These are phyloP conservation scores for Tulasnella sp. DNA, from an alignment of 768 basidiomycete genomes.

Conservation along the genomic window DNA sequence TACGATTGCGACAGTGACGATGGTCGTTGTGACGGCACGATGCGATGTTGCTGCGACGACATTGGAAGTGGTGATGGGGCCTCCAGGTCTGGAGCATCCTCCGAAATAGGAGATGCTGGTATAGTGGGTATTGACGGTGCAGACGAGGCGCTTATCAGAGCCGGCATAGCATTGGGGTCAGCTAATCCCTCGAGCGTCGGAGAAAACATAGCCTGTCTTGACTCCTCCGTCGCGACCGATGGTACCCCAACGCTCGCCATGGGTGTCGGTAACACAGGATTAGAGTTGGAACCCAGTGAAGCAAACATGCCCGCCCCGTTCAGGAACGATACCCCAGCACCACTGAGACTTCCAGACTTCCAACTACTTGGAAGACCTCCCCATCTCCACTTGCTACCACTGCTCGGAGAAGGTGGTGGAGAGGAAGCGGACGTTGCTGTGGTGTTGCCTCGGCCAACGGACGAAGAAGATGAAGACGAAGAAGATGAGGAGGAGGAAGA, in stretches of 20 bases:
- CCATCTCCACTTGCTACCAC: conserved; percentile 7
- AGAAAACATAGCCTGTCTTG: background rate
- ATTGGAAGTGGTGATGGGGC: background rate
- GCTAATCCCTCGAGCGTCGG: background rate
- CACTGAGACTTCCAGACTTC: conserved; percentile 13
- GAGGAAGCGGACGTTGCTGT: background rate
- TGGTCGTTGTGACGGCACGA: conserved; percentile 11
- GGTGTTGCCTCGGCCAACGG: no score
- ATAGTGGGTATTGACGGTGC: no score
- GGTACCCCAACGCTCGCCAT: background rate
- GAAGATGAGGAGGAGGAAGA: no score
- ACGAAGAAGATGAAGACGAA: no score
- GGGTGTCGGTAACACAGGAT: background rate
- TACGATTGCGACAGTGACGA: conserved; percentile 11
- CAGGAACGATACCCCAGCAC: conserved; percentile 12
- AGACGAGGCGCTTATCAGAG: no score
- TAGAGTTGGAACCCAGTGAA: conserved; percentile 1
- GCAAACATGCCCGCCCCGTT: conserved; percentile 15
- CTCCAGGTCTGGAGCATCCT: background rate
- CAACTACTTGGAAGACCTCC: conserved; percentile 9
- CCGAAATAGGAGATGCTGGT: no score
- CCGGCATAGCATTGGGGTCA: no score
- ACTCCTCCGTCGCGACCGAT: conserved; percentile 7
- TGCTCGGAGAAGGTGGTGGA: background rate
- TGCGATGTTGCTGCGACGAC: conserved; percentile 5